Evolutionary conservation across 192 early-diverging fungal species (phyloP), one percentile per base, ranked within the genome.

Genomic region (Cetraspora pellucida): DNA sequence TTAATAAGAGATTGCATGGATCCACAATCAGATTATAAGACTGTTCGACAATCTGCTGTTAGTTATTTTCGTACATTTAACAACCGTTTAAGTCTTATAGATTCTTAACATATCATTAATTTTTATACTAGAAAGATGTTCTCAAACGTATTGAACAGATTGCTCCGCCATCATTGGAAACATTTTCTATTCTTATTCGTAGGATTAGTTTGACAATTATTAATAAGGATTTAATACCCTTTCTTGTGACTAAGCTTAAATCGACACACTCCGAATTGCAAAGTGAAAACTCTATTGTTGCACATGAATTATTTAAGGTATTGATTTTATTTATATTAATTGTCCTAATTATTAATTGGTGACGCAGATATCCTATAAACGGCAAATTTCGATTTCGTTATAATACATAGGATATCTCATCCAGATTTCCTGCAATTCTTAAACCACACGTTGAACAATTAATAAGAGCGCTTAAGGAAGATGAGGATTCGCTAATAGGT

Each of bases 1-100:
- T 82, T 91, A 0, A 81, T 97, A 55, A 82, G 87, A n/a, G 83
- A 84, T 30, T 87, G 90, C 8, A 94, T 95, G 92, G 85, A 91
- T 73, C 88, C 89, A 23, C 77, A 81, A 16, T 85, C 86, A 43
- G 90, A 92, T 68, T 88, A 91, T 71, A 93, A 93, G 77, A 73
- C 88, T 14, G 87, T 97, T 28, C 81, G 89, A 54, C 93, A 92
- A 74, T 83, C 89, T 57, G 77, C 72, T 11, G 90, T 92, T 27
- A 7, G 37, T 37, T 69, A 46, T 44, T 21, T 23, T 69, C 25
- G 58, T 10, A 21, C 7, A 45, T 27, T 28, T 37, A 2, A 13
- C 61, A 43, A 3, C 7, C 37, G 7, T 30, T 17, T 25, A 70
- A 9, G 1, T 47, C 30, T 46, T 44, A 19, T 23, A 28, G 63